Evolutionary conservation across 495 filamentous ascomycete species (phyloP).

Genomic region (Monascus purpureus): DNA sequence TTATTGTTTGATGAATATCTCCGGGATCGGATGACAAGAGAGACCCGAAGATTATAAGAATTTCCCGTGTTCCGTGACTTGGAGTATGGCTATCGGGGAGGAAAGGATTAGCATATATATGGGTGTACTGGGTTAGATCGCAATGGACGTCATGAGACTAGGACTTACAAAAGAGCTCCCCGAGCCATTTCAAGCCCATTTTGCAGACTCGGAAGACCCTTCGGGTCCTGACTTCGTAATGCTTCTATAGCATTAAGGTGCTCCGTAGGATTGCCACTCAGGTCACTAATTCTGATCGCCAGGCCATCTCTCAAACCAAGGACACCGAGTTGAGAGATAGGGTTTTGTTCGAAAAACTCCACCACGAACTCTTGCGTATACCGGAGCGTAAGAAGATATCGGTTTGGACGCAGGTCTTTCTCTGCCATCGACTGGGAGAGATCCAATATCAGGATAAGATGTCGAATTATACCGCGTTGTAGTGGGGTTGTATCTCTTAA

Average conservation of each 20-base stretch:
- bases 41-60: constrained; percentile 84
- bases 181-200: constrained; percentile 93
- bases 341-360: constrained; percentile 97
- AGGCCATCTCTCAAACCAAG: constrained; percentile 86
- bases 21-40: constrained; percentile 81
- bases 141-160: constrained; percentile 2
- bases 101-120: background rate
- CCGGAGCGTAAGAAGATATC: constrained; percentile 67
- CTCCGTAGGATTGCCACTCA: constrained; percentile 80
- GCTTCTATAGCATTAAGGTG: constrained; percentile 66
- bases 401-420: constrained; percentile 81
- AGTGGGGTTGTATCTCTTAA: constrained; percentile 86
- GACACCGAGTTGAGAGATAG: constrained; percentile 89
- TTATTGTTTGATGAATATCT: constrained; percentile 87
- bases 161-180: constrained; percentile 63
- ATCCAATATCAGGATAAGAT: constrained; percentile 84
- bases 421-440: constrained; percentile 87
- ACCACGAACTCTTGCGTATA: constrained; percentile 80
- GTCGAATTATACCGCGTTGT: constrained; percentile 92
- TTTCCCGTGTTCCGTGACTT: constrained; percentile 81
- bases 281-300: constrained; percentile 70
- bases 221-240: constrained; percentile 62
- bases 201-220: constrained; percentile 80
- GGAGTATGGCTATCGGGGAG: constrained; percentile 56
- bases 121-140: background rate